A percentile compares a stretch with the other conserved stretches of the same genome.
Conservation (phyloP, 257 asterid genomes). For the Henckelia pumila region DNA sequence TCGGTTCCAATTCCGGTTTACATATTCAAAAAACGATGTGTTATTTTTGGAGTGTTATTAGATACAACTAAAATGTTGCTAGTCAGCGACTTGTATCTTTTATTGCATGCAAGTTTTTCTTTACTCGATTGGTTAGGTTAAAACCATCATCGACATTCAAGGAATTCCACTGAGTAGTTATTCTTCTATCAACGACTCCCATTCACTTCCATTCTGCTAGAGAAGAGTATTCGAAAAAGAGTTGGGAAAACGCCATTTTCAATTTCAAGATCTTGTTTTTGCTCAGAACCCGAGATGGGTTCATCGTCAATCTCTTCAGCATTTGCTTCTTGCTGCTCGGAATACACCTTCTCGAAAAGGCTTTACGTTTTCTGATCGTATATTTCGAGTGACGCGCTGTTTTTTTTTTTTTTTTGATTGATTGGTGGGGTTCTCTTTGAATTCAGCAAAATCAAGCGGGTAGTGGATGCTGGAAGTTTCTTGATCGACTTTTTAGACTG, state of each 20-base stretch:
- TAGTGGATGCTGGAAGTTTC: slow-evolving; percentile 24
- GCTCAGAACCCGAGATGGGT: slow-evolving; percentile 12
- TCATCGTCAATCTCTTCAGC: slow-evolving; percentile 14
- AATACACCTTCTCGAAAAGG: background rate
- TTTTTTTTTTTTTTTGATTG: background rate
- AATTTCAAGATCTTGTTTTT: slow-evolving; percentile 35
- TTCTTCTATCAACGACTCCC: slow-evolving; percentile 32
- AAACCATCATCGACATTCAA: slow-evolving; percentile 21
- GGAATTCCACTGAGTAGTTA: background rate
- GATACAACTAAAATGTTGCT: too few species aligned
- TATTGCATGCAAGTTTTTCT: slow-evolving; percentile 62
- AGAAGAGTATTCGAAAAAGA: slow-evolving; percentile 23
- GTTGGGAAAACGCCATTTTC: slow-evolving; percentile 6
- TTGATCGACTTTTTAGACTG: slow-evolving; percentile 25
- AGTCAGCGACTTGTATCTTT: slow-evolving; percentile 37
- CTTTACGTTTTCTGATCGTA: background rate
- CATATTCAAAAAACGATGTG: too few species aligned
- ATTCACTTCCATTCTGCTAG: slow-evolving; percentile 24
- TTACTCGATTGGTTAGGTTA: slow-evolving; percentile 20
- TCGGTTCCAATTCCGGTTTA: too few species aligned
- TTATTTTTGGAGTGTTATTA: too few species aligned
- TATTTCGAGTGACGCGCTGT: background rate
- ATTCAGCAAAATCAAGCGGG: slow-evolving; percentile 7
- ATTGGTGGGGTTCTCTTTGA: slow-evolving; percentile 17
- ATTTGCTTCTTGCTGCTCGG: background rate